Conservation (phyloP, 1,284 basidiomycete species). For the Grifola frondosa region DNA sequence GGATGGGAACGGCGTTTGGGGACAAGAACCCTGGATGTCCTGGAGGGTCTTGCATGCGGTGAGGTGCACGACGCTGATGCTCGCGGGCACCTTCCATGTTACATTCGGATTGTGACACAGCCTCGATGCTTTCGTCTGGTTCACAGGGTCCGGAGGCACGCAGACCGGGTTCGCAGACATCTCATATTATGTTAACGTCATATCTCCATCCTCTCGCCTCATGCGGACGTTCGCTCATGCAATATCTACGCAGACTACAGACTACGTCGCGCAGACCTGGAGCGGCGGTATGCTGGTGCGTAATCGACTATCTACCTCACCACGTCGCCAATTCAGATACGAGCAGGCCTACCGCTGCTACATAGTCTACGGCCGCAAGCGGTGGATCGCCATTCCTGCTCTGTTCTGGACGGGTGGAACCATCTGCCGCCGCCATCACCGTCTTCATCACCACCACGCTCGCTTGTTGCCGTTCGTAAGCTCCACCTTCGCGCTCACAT, state of each 20-base stretch:
- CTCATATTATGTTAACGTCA: slow-evolving; percentile 29
- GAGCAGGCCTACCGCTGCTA: slow-evolving; percentile 30
- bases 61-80: slow-evolving; percentile 24
- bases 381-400: slow-evolving; percentile 14
- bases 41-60: slow-evolving; percentile 16
- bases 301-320: not conserved
- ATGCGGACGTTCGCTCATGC: too few relatives aligned
- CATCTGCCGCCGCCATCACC: too few relatives aligned
- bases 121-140: slow-evolving; percentile 27
- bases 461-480: slow-evolving; percentile 36
- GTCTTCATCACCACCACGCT: slow-evolving; percentile 3
- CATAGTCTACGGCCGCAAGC: slow-evolving; percentile 19
- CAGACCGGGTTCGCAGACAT: slow-evolving; percentile 23
- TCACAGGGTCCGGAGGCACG: slow-evolving; percentile 24
- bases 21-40: slow-evolving; percentile 21
- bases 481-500: slow-evolving; percentile 36
- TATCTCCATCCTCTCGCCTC: too few relatives aligned
- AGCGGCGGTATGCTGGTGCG: slow-evolving; percentile 29
- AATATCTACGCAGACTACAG: slow-evolving; percentile 8
- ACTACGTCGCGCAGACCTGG: slow-evolving; percentile 20
- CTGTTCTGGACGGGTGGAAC: too few relatives aligned
- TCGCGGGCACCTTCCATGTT: slow-evolving; percentile 20
- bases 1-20: slow-evolving; percentile 30
- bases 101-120: slow-evolving; percentile 25
- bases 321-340: not conserved